Evolutionary conservation across 2,329 filamentous ascomycete genomes (phyloP).

Genomic region (Dendryphion nanum): DNA sequence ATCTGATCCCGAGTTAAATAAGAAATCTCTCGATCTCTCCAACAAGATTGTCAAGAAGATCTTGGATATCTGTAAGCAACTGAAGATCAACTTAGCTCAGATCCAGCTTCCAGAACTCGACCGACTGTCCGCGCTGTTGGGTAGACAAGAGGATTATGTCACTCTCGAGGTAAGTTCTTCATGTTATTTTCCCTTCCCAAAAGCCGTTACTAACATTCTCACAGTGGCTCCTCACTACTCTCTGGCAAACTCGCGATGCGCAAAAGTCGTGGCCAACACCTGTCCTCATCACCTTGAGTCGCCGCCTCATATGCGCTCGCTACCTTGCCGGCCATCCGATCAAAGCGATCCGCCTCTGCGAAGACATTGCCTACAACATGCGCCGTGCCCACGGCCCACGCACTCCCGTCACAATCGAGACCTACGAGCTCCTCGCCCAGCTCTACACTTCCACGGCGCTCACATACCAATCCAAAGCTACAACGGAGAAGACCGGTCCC

Average conservation of each 20-base stretch:
- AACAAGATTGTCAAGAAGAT: conserved; percentile 43
- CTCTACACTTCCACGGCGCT: conserved; percentile 47
- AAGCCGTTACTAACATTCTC: too few species aligned
- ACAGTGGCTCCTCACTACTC: too few species aligned
- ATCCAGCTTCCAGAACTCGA: conserved; percentile 44
- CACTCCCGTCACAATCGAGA: conserved; percentile 49
- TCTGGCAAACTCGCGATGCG: conserved; percentile 35
- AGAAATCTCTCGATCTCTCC: conserved; percentile 42
- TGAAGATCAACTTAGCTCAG: conserved; percentile 45
- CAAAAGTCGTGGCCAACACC: conserved; percentile 32
- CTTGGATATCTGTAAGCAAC: conserved; percentile 38
- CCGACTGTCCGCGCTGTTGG: conserved; percentile 43
- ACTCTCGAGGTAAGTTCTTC: conserved; percentile 36
- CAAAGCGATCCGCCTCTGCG: conserved; percentile 44
- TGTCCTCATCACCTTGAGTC: conserved; percentile 53
- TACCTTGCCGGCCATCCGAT: conserved; percentile 49
- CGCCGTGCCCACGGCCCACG: conserved; percentile 52
- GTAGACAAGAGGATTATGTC: conserved; percentile 46
- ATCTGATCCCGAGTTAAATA: conserved; percentile 33
- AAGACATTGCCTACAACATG: conserved; percentile 57
- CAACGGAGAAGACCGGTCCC: conserved; percentile 32
- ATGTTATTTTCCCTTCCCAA: too few species aligned
- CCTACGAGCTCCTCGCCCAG: conserved; percentile 50
- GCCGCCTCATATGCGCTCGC: conserved; percentile 52
- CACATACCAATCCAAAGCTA: conserved; percentile 37